Percentiles rank a stretch among this genome's conserved stretches.
Evolutionary conservation across 164 flowering plant genomes (phyloP).

Genomic region (Magnolia officinalis): DNA sequence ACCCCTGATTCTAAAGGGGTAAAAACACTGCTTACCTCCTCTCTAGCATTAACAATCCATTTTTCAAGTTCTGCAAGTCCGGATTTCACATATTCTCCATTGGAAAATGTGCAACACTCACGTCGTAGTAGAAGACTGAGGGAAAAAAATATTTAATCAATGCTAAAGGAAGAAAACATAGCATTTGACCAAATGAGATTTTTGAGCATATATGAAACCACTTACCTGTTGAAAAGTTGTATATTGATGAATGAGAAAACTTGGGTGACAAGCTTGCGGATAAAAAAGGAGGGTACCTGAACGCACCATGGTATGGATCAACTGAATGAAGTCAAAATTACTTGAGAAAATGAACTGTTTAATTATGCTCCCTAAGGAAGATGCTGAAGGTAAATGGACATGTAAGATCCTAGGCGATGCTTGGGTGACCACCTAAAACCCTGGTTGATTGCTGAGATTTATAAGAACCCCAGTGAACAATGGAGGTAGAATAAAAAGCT

Average conservation of each 20-base stretch:
- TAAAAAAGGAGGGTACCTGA: slow-evolving; percentile 90
- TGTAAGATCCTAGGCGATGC: not conserved
- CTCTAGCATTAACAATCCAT: slow-evolving; percentile 75
- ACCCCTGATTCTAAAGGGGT: not conserved
- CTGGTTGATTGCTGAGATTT: no score
- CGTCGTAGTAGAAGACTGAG: slow-evolving; percentile 84
- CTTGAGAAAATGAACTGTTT: not conserved
- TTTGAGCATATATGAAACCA: slow-evolving; percentile 2
- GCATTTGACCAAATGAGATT: not conserved
- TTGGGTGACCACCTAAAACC: no score
- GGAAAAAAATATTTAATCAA: not conserved
- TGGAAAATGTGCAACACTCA: slow-evolving; percentile 95
- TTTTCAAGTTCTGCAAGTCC: slow-evolving; percentile 89
- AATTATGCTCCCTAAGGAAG: not conserved
- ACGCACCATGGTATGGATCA: slow-evolving; percentile 9
- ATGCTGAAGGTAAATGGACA: not conserved
- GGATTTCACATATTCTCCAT: slow-evolving; percentile 96
- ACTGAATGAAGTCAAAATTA: not conserved
- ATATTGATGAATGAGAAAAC: slow-evolving; percentile 95
- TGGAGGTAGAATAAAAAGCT: no score
- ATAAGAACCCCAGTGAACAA: no score
- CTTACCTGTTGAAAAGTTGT: slow-evolving; percentile 86
- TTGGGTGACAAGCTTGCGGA: slow-evolving; percentile 87
- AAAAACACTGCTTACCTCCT: slow-evolving; percentile 54
- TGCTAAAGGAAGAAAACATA: not conserved